Base-by-base conservation (phyloP, 768 basidiomycete species). In the Sutorius australiensis region DNA sequence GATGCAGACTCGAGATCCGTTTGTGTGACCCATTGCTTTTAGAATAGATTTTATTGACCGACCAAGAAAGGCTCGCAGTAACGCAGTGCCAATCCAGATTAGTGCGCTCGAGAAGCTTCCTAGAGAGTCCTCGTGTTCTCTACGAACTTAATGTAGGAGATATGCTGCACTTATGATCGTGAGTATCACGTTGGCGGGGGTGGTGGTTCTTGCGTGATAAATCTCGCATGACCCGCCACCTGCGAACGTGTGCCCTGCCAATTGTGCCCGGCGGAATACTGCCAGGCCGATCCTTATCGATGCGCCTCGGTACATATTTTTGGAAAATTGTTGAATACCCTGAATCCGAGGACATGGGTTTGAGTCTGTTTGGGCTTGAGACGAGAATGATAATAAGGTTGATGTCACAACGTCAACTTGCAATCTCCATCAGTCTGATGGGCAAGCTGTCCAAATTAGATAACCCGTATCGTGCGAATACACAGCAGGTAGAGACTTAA, bases 211-310 rank as follows among this genome's bases (percentile, higher is more conserved):
- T 55, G 55, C 47, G 55, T 56, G 59, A 54, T 42, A 55, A 47
- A 46, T 53, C 52, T 56, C 53, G 44, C 53, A 51, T 56, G 56
- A 56, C 54, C 41, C 54, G 49, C 56, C 56, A 54, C 47, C 48
- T 46, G 36, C 37, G 40, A 44, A 55, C 44, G 47, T 53, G 58
- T 49, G 51, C 40, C 36, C 37, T 46, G 51, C 44, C 13, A 51
- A 50, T 51, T 55, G 46, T 39, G 24, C 49, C 58, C 54, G 50
- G 44, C 21, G 41, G 45, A 53, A 47, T 43, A 46, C 48, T 41
- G 30, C 38, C 51, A 41, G 46, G 55, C 51, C 48, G 48, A 56
- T 51, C 45, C 61, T 70, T 64, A 70, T 70, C 68, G 70, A 70
- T 72, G 58, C 52, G 36, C 61, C 60, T 63, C 61, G 57, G 56